Percentiles rank a stretch among this genome's conserved stretches.
phyloP scores from a whole-genome alignment of 2,329 filamentous ascomycete species.

The Cordyceps tenuipes region DNA sequence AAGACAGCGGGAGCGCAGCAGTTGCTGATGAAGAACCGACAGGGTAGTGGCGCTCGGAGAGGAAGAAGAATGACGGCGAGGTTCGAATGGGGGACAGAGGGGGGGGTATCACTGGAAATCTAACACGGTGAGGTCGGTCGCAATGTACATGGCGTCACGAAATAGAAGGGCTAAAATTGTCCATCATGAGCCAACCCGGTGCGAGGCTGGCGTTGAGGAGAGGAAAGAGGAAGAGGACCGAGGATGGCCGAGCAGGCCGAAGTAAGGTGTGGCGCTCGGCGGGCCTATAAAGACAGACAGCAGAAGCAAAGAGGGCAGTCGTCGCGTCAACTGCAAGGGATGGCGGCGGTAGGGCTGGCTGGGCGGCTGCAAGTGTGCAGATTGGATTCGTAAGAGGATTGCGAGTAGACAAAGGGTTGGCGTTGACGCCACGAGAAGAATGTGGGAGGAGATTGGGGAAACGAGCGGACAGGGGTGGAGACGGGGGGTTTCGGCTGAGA shows the following conservation, averaged over 20 bases:
- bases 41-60: neutral
- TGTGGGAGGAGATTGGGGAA: neutral
- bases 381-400: conserved; percentile 7
- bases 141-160: conserved; percentile 12
- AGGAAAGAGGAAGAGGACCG: neutral
- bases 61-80: neutral
- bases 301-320: neutral
- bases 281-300: neutral
- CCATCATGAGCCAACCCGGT: conserved; percentile 12
- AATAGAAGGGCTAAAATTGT: conserved; percentile 6
- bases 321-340: neutral
- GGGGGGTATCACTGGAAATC: neutral
- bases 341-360: neutral
- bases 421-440: conserved; percentile 7
- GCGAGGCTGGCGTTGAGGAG: conserved; percentile 1
- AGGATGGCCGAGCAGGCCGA: neutral
- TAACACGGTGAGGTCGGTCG: conserved; percentile 4
- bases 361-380: neutral
- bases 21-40: neutral
- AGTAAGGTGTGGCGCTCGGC: neutral
- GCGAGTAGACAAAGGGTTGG: conserved; percentile 2
- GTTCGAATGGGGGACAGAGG: neutral
- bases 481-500: neutral
- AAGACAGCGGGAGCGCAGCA: neutral
- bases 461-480: conserved; percentile 2